These are phyloP conservation scores for Neurospora sp. DNA, from an alignment of 495 filamentous ascomycete genomes.

Conservation along the genomic window DNA sequence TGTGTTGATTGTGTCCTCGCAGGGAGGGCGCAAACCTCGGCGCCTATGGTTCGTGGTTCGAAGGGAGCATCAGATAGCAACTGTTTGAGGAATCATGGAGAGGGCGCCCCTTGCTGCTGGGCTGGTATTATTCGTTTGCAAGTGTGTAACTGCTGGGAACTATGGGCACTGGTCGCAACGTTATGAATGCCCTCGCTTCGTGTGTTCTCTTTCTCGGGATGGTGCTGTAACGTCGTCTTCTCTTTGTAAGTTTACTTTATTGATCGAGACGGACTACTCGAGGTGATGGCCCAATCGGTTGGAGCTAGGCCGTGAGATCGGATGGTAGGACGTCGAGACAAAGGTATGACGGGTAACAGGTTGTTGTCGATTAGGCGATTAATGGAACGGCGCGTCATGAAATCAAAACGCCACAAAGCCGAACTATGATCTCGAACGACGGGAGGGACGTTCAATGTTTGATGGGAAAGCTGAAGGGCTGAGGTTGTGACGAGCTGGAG, in stretches of 20 bases:
- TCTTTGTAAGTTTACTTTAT: not conserved
- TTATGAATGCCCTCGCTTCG: not conserved
- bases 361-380: not conserved
- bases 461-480: not conserved
- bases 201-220: not conserved
- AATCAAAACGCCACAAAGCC: not conserved
- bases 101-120: not conserved
- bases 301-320: not conserved
- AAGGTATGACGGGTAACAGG: not conserved
- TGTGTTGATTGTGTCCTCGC: constrained; percentile 13
- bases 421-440: not conserved
- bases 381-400: not conserved
- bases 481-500: not conserved
- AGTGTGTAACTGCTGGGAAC: not conserved
- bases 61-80: constrained; percentile 23
- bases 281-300: not conserved
- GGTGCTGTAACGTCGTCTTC: not conserved
- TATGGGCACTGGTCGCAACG: not conserved
- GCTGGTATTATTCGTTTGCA: not conserved
- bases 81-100: not conserved
- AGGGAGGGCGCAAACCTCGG: constrained; percentile 18
- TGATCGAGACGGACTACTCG: not conserved
- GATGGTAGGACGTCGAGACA: not conserved
- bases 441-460: not conserved
- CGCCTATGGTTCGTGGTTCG: constrained; percentile 9